Conservation (phyloP, 345 rosid species). For the Salix udensis region DNA sequence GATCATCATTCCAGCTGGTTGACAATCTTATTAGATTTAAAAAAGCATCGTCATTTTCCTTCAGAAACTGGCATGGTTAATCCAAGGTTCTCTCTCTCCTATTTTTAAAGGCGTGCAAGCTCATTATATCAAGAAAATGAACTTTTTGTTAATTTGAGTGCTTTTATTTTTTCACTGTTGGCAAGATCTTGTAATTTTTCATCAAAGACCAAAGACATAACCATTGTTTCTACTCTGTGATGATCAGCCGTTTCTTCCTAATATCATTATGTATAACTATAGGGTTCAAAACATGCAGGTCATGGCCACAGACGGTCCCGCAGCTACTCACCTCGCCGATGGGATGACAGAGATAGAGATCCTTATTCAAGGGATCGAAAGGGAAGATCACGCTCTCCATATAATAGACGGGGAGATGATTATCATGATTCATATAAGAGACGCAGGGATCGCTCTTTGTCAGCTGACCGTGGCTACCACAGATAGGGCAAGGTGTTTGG, state of each 20-base stretch:
- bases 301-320: slow-evolving; percentile 40
- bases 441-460: slow-evolving; percentile 34
- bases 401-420: slow-evolving; percentile 32
- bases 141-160: background rate
- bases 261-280: background rate
- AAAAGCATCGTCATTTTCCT: background rate
- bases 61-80: background rate
- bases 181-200: background rate
- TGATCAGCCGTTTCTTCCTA: background rate
- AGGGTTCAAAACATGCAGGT: slow-evolving; percentile 27
- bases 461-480: slow-evolving; percentile 22
- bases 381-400: slow-evolving; percentile 51
- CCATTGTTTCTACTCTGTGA: background rate
- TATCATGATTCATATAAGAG: slow-evolving; percentile 34
- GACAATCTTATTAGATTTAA: background rate
- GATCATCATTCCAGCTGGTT: background rate
- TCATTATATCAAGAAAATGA: background rate
- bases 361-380: slow-evolving; percentile 38
- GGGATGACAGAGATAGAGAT: slow-evolving; percentile 35
- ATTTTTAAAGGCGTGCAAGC: background rate
- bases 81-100: background rate
- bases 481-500: slow-evolving; percentile 13
- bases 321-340: slow-evolving; percentile 47
- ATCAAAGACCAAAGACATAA: background rate
- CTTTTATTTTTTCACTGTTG: background rate